Evolutionary conservation across 2,329 filamentous ascomycete genomes (phyloP).

Genomic region (Stenocarpella maydis): DNA sequence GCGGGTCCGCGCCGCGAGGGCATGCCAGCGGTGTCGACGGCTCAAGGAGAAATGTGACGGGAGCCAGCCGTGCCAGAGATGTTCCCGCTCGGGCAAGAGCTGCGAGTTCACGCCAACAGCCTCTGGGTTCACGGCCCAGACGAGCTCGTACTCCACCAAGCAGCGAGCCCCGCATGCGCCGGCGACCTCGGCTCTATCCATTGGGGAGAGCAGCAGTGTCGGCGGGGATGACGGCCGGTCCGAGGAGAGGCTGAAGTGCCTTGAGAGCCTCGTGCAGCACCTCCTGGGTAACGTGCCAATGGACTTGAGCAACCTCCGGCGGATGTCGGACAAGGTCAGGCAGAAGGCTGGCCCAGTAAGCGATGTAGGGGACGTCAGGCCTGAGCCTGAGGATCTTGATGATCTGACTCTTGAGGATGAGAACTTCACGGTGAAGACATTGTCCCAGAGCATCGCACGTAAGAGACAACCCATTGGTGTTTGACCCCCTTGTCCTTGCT

Average conservation of each 20-base stretch:
- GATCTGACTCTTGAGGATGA: slow-evolving; percentile 46
- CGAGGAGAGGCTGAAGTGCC: slow-evolving; percentile 34
- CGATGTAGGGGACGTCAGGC: slow-evolving; percentile 32
- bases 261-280: slow-evolving; percentile 36
- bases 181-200: background rate
- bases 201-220: slow-evolving; percentile 6
- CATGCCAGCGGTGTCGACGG: slow-evolving; percentile 36
- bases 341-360: slow-evolving; percentile 28
- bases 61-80: slow-evolving; percentile 36
- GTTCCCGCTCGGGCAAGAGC: slow-evolving; percentile 33
- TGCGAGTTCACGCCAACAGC: slow-evolving; percentile 35
- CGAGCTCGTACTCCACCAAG: slow-evolving; percentile 22
- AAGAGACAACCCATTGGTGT: slow-evolving; percentile 34
- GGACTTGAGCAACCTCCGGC: slow-evolving; percentile 37
- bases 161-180: background rate
- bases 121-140: background rate
- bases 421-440: slow-evolving; percentile 50
- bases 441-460: slow-evolving; percentile 53
- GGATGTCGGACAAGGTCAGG: slow-evolving; percentile 37
- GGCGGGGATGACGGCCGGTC: slow-evolving; percentile 5
- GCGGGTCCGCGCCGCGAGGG: slow-evolving; percentile 32
- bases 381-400: slow-evolving; percentile 38
- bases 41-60: slow-evolving; percentile 39
- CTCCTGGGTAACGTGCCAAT: slow-evolving; percentile 36
- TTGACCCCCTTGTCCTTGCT: background rate